Evolutionary conservation across 805 yeast genomes (phyloP).

Genomic region (Cephaloascus albidus): DNA sequence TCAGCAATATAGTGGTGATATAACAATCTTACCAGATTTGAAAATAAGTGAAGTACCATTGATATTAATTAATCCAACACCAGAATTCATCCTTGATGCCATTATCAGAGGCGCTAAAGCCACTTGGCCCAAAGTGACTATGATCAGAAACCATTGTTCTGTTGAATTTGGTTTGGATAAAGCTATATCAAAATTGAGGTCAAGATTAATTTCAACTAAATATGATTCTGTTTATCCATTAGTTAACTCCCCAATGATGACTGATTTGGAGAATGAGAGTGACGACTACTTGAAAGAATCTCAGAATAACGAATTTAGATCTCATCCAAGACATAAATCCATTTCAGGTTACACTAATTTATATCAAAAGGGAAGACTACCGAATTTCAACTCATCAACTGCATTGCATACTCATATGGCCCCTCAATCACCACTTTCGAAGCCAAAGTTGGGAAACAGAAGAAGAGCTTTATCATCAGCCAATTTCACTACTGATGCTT

Average conservation of each 20-base stretch:
- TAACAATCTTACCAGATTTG: conserved; percentile 82
- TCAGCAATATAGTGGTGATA: conserved; percentile 88
- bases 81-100: conserved; percentile 61
- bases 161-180: conserved; percentile 81
- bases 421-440: neutral
- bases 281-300: no score
- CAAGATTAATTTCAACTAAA: conserved; percentile 34
- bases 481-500: neutral
- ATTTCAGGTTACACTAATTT: neutral
- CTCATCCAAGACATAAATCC: neutral
- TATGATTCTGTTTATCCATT: neutral
- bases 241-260: conserved; percentile 1
- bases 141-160: conserved; percentile 83
- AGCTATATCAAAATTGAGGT: conserved; percentile 61
- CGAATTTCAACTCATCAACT: no score
- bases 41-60: conserved; percentile 47
- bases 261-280: neutral
- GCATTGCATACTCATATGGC: neutral
- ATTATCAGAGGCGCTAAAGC: conserved; percentile 81
- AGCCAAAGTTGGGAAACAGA: neutral
- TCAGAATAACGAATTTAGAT: no score
- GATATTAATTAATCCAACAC: conserved; percentile 73
- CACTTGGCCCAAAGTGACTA: conserved; percentile 86
- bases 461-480: neutral
- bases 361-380: no score